Conservation (phyloP, 2,329 filamentous ascomycete species). For the Colletotrichum euphorbiae region DNA sequence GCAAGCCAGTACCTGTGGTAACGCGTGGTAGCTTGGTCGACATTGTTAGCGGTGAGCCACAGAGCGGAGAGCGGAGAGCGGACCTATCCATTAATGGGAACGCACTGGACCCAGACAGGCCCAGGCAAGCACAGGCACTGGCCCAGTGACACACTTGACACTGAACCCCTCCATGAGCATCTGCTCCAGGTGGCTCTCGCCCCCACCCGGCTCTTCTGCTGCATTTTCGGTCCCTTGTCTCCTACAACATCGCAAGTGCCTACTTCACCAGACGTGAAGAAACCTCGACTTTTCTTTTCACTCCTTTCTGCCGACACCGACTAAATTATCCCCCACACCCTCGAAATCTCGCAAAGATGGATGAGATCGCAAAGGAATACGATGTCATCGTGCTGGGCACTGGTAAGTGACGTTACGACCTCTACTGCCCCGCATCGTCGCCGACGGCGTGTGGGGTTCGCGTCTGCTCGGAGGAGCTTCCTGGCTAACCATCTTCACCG, state of each 20-base stretch:
- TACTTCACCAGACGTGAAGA: slow-evolving; percentile 36
- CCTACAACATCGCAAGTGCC: slow-evolving; percentile 37
- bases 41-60: slow-evolving; percentile 36
- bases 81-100: slow-evolving; percentile 33
- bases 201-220: slow-evolving; percentile 35
- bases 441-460: slow-evolving; percentile 39
- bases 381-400: slow-evolving; percentile 99
- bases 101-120: slow-evolving; percentile 34
- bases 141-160: slow-evolving; percentile 37
- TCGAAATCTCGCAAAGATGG: slow-evolving; percentile 71
- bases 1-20: slow-evolving; percentile 1
- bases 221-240: slow-evolving; percentile 38
- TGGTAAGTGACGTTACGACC: slow-evolving; percentile 68
- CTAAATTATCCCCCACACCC: slow-evolving; percentile 9
- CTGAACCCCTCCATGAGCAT: slow-evolving; percentile 38
- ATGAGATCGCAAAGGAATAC: slow-evolving; percentile 98
- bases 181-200: slow-evolving; percentile 34
- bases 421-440: slow-evolving; percentile 44
- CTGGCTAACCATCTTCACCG: slow-evolving; percentile 43
- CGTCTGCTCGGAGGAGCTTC: slow-evolving; percentile 43
- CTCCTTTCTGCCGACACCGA: slow-evolving; percentile 34
- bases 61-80: slow-evolving; percentile 35
- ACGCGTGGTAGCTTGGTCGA: neutral
- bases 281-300: slow-evolving; percentile 25
- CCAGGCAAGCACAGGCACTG: slow-evolving; percentile 31